Base-by-base conservation (phyloP, 2,329 filamentous ascomycete genomes). In the Fusarium sacchari region DNA sequence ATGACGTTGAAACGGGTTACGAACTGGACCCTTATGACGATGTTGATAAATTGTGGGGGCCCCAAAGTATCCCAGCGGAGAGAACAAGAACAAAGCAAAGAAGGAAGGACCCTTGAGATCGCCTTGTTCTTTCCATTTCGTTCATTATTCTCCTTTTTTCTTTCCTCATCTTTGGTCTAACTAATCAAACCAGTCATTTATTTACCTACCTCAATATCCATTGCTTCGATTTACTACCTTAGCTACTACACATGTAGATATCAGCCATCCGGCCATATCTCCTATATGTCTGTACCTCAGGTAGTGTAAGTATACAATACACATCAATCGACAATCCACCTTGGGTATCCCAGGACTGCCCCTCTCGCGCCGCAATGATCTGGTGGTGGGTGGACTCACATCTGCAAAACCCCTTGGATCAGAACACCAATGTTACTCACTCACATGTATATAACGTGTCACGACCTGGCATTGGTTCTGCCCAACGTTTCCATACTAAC, bases 1-100 rank as follows among this genome's bases (percentile, higher is more conserved):
- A 74, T 74, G 71, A 74, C 71, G 71, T 74, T 46, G 37, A 30
- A 36, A 60, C 53, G 22, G 47, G 40, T 26, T 58, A 34, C n/a
- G 43, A 64, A 64, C 52, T 72, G 71, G 72, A 74, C 72, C 72
- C 72, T 53, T 72, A 74, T 74, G 72, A 74, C 71, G 71, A 73
- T 50, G 36, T 42, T 46, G 57, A 60, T 42, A 49, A 50, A 53
- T 64, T 64, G 67, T 60, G 65, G 65, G 64, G 64, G 57, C 28
- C 15, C 37, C n/a, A 26, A 44, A 15, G 28, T 18, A 14, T 5
- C 30, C 30, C 30, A 42, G 46, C 43, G 11, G 40, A 43, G 22
- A 37, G 60, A 58, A 37, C 52, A 49, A 24, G 60, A 49, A 49
- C 62, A 43, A 44, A 60, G 39, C 50, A 53, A 36, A 63, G 53